Base-by-base conservation (phyloP, 2,329 filamentous ascomycete genomes). In the Apiospora rasikravindrae region DNA sequence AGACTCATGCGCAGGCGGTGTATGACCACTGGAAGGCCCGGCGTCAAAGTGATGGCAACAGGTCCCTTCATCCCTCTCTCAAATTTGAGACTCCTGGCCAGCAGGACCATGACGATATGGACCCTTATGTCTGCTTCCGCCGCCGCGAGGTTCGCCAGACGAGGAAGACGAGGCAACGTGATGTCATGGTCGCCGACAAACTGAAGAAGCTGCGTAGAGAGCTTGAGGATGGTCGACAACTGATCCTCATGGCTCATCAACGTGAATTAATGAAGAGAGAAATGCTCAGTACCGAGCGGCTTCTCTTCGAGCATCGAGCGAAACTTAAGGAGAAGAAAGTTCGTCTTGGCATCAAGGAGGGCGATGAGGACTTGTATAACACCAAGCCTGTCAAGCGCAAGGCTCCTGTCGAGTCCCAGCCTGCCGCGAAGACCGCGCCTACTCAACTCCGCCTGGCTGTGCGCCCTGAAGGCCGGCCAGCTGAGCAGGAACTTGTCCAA, bases 111-210 rank as follows among this genome's bases (percentile, higher is more conserved):
- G 96, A 99, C 82, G 96, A 99, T 81, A 91, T 94, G 78, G 96
- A 99, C 83, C 96, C 96, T 68, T 99, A 98, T 84, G 95, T 99
- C 78, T 99, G 96, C 84, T 99, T 99, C 89, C 91, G 96, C 80
- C 91, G 96, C 77, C 93, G 96, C 75, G 96, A 99, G 83, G 94
- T 97, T 67, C 92, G 96, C 72, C 94, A 97, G 81, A 96, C 95
- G 69, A 93, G 96, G 77, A 99, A 98, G 85, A 99, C 96, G 49
- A 90, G 96, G 79, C 94, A 94, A 77, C 91, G 96, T 79, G 96
- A 99, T 85, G 94, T 94, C 47, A 96, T 98, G 83, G 94, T 96
- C 78, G 94, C 93, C 71, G 96, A 99, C 81, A 98, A 98, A 82
- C 88, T 99, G 76, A 96, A 96, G 86, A 94, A 94, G 81, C 86